Evolutionary conservation across 1,139 yeast genomes (phyloP).

Genomic region (Suzukiozyma palmioleophila): DNA sequence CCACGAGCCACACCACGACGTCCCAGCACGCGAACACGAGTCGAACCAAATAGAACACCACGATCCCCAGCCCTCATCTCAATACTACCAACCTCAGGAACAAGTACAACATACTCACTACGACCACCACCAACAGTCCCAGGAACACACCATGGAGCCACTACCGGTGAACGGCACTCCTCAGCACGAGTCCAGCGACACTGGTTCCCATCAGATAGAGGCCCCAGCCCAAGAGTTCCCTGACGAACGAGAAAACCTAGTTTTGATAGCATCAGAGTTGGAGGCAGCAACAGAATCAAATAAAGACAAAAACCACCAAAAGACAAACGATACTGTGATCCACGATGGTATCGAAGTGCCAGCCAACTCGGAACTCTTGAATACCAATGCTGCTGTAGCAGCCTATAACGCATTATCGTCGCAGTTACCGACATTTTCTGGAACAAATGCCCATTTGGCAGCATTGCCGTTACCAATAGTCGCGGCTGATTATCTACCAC

Average conservation of each 20-base stretch:
- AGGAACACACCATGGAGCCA: no score
- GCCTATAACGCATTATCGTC: slow-evolving; percentile 41
- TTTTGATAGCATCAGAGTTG: slow-evolving; percentile 16
- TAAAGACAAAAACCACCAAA: slow-evolving; percentile 7
- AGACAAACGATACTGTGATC: slow-evolving; percentile 10
- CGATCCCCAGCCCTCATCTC: background rate
- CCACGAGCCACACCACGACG: background rate
- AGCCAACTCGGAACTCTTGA: slow-evolving; percentile 40
- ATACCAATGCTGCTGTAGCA: slow-evolving; percentile 39
- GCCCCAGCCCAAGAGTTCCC: background rate
- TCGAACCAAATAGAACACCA: slow-evolving; percentile 1
- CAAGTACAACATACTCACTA: no score
- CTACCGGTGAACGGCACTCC: no score
- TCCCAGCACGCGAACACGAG: background rate
- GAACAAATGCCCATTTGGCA: slow-evolving; percentile 50
- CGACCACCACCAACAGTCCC: no score
- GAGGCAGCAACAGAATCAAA: slow-evolving; percentile 15
- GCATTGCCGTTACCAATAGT: slow-evolving; percentile 55
- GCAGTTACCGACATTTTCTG: slow-evolving; percentile 35
- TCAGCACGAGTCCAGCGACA: no score
- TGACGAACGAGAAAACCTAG: slow-evolving; percentile 14
- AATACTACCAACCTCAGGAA: no score
- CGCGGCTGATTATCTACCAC: slow-evolving; percentile 54
- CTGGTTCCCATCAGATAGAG: no score
- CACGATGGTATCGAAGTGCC: slow-evolving; percentile 29